A percentile compares a stretch with the other conserved stretches of the same genome.
phyloP scores from a whole-genome alignment of 1,139 yeast genomes.

The Protomyces inundatus region DNA sequence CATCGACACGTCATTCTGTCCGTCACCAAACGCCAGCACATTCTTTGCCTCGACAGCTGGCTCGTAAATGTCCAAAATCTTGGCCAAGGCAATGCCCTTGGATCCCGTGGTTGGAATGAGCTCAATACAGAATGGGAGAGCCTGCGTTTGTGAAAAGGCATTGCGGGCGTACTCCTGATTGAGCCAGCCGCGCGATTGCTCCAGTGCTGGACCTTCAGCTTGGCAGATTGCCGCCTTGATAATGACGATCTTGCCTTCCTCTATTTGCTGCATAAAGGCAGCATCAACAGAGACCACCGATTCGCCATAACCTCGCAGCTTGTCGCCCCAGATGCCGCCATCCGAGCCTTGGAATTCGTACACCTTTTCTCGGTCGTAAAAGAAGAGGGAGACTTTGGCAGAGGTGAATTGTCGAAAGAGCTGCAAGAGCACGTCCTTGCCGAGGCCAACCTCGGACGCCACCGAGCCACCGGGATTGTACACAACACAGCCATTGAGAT shows the following conservation, averaged over 20 bases:
- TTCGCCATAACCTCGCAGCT: conserved; percentile 17
- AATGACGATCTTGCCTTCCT: conserved; percentile 20
- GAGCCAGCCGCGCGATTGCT: conserved; percentile 3
- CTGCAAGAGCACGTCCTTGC: conserved; percentile 13
- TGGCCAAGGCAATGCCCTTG: conserved; percentile 26
- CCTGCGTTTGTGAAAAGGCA: conserved; percentile 26
- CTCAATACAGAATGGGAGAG: conserved; percentile 27
- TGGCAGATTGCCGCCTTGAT: conserved; percentile 27
- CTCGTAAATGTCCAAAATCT: conserved; percentile 8
- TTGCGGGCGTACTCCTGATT: conserved; percentile 8
- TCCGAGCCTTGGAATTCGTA: conserved; percentile 24
- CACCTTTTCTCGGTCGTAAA: conserved; percentile 24
- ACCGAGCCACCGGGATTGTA: conserved; percentile 24
- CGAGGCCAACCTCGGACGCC: conserved; percentile 22
- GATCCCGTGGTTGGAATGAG: conserved; percentile 25
- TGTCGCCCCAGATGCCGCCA: conserved; percentile 22
- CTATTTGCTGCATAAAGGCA: conserved; percentile 12
- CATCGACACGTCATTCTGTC: conserved; percentile 28
- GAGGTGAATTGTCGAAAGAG: conserved; percentile 12
- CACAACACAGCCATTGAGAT: conserved; percentile 27
- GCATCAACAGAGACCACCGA: conserved; percentile 7
- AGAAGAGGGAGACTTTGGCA: conserved; percentile 23
- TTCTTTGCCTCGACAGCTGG: conserved; percentile 8
- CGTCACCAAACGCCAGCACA: conserved; percentile 28
- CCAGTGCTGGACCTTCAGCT: conserved; percentile 8